Conservation (phyloP, 345 rosid genomes). For the Cardamine occulta region DNA sequence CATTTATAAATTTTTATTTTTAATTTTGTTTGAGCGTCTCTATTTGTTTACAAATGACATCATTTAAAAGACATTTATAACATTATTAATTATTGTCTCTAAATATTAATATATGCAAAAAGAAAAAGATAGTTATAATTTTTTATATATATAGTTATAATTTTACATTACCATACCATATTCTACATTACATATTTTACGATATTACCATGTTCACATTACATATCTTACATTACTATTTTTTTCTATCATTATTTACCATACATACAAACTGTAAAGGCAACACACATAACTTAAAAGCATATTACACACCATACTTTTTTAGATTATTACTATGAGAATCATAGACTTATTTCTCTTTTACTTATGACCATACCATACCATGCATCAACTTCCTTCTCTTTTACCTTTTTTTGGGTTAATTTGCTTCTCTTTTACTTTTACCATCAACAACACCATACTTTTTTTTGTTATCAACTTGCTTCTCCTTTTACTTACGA, state of each 20-base stretch:
- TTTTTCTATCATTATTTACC: background rate
- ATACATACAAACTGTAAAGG: slow-evolving; percentile 4
- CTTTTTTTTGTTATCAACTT: background rate
- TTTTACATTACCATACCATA: background rate
- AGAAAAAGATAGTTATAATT: background rate
- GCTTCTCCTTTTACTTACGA: background rate
- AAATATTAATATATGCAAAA: background rate
- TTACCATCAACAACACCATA: too few species aligned
- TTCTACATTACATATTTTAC: background rate
- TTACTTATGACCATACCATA: slow-evolving; percentile 18
- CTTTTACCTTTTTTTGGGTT: too few species aligned
- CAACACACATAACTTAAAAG: slow-evolving; percentile 6
- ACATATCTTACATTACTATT: too few species aligned
- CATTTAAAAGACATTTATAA: too few species aligned
- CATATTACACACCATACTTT: background rate
- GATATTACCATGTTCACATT: background rate
- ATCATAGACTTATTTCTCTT: background rate
- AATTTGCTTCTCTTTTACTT: too few species aligned
- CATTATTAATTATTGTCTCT: background rate
- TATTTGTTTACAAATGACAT: too few species aligned
- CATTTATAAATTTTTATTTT: too few species aligned
- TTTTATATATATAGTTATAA: background rate
- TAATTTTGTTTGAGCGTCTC: too few species aligned
- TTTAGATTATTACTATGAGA: background rate
- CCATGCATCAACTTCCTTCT: slow-evolving; percentile 1